Evolutionary conservation across 2,329 filamentous ascomycete species (phyloP), one percentile per base, ranked within the genome.

Genomic region (Torrubiella hemipterigena): DNA sequence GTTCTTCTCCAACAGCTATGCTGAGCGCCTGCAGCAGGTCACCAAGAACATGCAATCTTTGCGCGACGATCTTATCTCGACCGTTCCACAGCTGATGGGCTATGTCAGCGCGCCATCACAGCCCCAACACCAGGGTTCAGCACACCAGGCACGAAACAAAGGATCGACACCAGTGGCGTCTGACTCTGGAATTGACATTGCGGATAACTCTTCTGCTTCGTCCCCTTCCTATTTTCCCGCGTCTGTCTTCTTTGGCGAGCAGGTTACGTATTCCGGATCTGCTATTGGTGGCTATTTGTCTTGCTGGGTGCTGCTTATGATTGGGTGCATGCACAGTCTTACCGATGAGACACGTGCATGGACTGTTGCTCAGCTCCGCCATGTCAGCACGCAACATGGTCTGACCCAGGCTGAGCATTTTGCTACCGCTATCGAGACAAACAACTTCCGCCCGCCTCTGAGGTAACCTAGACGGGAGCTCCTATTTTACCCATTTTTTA

Each of bases 1-100:
- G 34, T 36, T 36, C 30, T 36, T 36, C 23, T 32, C 34, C 15
- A 36, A 36, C 22, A 32, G 31, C 17, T 29, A 36, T 24, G 34
- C 30, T 6, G 34, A 36, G 7, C 30, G 34, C n/a, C 30, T 36
- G 5, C 34, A 36, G 23, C 20, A 17, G 17, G 27, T 36, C 21
- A 32, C 34, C 27, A 32, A 30, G 27, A 36, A 30, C 15, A 32
- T 36, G 30, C 27, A 22, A 10, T 17, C 13, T 24, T 23, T 36
- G 17, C 34, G 34, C 9, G 21, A 30, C 17, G 34, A 36, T 20
- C 23, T 36, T 17, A 20, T 36, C 14, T 30, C 34, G 7, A 15
- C 34, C 11, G 22, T 36, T 12, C 34, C 34, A 11, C 34, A 36
- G 16, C 34, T 36, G 24, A 36, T 32, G 30, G 34, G 34, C 12